Percentiles rank a stretch among this genome's conserved stretches.
These are phyloP conservation scores for Thielaviopsis punctulata DNA, from an alignment of 2,329 filamentous ascomycete genomes.

Conservation along the genomic window DNA sequence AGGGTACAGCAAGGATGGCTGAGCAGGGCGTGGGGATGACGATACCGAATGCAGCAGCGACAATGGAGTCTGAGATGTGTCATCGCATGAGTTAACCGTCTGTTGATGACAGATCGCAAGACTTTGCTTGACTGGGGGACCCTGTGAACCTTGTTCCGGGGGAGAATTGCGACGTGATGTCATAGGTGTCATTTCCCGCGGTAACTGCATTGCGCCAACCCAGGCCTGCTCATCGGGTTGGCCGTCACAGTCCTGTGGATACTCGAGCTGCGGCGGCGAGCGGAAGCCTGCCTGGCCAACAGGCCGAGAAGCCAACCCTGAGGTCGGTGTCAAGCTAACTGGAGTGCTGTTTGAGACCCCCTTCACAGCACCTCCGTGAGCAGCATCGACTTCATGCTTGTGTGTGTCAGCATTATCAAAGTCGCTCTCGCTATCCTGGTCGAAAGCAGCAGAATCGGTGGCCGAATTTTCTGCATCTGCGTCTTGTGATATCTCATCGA, in stretches of 20 bases:
- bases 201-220: slow-evolving; percentile 30
- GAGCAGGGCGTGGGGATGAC: no score
- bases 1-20: not conserved
- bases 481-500: slow-evolving; percentile 14
- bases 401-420: not conserved
- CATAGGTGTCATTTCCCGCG: slow-evolving; percentile 17
- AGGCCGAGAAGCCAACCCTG: slow-evolving; percentile 10
- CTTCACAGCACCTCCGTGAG: no score
- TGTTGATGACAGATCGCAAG: not conserved
- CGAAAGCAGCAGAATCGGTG: slow-evolving; percentile 20
- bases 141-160: slow-evolving; percentile 10
- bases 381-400: not conserved
- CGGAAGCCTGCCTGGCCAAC: slow-evolving; percentile 16
- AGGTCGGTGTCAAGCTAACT: not conserved
- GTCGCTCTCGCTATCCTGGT: slow-evolving; percentile 19
- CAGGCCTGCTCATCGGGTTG: slow-evolving; percentile 40
- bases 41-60: not conserved
- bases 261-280: not conserved
- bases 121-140: not conserved
- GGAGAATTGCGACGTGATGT: slow-evolving; percentile 21
- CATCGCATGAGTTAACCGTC: not conserved
- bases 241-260: slow-evolving; percentile 22
- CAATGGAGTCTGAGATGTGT: slow-evolving; percentile 16
- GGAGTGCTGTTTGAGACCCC: no score
- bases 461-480: slow-evolving; percentile 17